A percentile compares a stretch with the other conserved stretches of the same genome.
These are phyloP conservation scores for Taphrina populina DNA, from an alignment of 1,139 yeast genomes.

Conservation along the genomic window DNA sequence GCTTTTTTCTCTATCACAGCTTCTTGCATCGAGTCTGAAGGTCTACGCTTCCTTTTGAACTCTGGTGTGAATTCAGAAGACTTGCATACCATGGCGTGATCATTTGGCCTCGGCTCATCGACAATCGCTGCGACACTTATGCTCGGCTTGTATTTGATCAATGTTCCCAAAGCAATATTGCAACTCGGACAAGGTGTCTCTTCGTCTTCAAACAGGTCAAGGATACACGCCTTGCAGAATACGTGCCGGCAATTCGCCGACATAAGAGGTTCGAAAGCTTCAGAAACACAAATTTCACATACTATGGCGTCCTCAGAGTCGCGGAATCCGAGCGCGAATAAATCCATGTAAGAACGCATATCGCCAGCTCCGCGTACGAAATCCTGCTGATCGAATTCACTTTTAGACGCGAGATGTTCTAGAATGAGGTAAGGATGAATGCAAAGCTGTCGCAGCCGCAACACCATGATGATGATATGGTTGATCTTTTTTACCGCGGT, in stretches of 20 bases:
- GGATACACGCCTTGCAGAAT: slow-evolving; percentile 90
- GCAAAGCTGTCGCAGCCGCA: slow-evolving; percentile 95
- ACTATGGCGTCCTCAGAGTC: slow-evolving; percentile 54
- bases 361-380: not conserved
- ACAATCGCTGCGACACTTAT: too few relatives aligned
- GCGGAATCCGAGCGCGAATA: not conserved
- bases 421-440: slow-evolving; percentile 96
- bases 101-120: too few relatives aligned
- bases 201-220: slow-evolving; percentile 61
- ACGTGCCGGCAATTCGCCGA: slow-evolving; percentile 82
- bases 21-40: too few relatives aligned
- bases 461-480: slow-evolving; percentile 87
- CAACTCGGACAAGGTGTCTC: slow-evolving; percentile 90
- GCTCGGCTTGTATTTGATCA: slow-evolving; percentile 66
- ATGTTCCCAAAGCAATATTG: slow-evolving; percentile 82
- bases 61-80: too few relatives aligned
- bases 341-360: too few relatives aligned
- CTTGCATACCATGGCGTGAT: too few relatives aligned
- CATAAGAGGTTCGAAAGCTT: slow-evolving; percentile 94
- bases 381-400: slow-evolving; percentile 1
- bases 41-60: too few relatives aligned
- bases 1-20: too few relatives aligned
- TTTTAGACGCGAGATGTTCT: slow-evolving; percentile 17
- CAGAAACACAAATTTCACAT: slow-evolving; percentile 93
- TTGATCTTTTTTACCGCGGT: slow-evolving; percentile 91